Evolutionary conservation across 2,329 filamentous ascomycete genomes (phyloP).

Genomic region (Verticillium alfalfae): DNA sequence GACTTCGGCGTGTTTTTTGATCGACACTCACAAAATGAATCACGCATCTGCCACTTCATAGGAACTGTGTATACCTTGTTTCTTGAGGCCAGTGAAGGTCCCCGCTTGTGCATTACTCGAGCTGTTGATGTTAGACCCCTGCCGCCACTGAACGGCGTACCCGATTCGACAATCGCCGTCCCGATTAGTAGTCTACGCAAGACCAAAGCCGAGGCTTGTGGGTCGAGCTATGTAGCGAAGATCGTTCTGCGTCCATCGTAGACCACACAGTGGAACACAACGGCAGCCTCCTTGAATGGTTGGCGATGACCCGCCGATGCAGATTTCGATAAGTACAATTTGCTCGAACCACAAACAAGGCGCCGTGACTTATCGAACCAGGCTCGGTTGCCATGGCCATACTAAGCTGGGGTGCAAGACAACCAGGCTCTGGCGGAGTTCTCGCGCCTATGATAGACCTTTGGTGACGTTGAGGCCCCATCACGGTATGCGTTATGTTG

Average conservation of each 20-base stretch:
- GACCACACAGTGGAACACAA: not conserved
- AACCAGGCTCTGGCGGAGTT: not conserved
- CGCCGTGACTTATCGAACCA: not conserved
- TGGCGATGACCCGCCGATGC: not conserved
- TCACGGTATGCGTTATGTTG: not conserved
- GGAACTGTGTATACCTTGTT: not conserved
- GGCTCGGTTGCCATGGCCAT: not conserved
- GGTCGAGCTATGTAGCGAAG: not conserved
- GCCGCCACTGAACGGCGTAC: not conserved
- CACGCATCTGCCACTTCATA: not conserved
- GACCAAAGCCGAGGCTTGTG: not conserved
- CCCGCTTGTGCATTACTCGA: not conserved
- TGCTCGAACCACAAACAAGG: not conserved
- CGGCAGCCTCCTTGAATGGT: not conserved
- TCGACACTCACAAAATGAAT: not conserved
- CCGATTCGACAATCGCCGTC: not conserved
- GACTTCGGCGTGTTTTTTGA: not conserved
- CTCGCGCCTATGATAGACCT: not conserved
- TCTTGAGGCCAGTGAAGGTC: not conserved
- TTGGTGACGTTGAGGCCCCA: not conserved
- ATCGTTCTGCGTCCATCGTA: not conserved
- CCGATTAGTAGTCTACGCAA: not conserved
- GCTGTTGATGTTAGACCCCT: not conserved
- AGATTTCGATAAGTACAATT: not conserved
- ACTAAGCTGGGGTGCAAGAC: not conserved